phyloP scores from a whole-genome alignment of 495 filamentous ascomycete species.

The Aspergillus incahuasiensis region DNA sequence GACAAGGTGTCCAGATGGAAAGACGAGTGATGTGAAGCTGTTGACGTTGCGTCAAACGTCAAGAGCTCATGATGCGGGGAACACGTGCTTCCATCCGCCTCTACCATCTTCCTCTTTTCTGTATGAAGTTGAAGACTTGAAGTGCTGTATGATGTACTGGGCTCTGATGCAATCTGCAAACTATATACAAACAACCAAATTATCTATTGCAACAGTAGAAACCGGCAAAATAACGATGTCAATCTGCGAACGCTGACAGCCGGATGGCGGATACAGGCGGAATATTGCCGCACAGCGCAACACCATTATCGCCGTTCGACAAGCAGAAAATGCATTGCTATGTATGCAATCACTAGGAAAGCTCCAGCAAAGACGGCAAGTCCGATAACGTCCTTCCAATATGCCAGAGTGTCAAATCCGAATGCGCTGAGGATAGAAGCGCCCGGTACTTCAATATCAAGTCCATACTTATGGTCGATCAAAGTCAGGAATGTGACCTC shows the following conservation, averaged over 20 bases:
- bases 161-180: not conserved
- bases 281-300: not conserved
- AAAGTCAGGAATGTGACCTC: constrained; percentile 89
- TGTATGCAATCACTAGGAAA: constrained; percentile 86
- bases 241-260: not conserved
- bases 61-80: constrained; percentile 25
- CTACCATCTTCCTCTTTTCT: constrained; percentile 3
- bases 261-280: not conserved
- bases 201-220: not conserved
- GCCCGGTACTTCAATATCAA: constrained; percentile 94
- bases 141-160: not conserved
- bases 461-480: constrained; percentile 86
- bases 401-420: constrained; percentile 77
- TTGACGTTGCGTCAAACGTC: not conserved
- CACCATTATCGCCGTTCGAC: constrained; percentile 74
- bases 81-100: constrained; percentile 25
- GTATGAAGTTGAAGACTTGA: not conserved
- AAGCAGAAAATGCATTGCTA: constrained; percentile 87
- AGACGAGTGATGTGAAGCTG: not conserved
- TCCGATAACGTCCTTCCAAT: constrained; percentile 81
- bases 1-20: not conserved
- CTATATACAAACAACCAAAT: not conserved
- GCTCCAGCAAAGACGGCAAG: constrained; percentile 74
- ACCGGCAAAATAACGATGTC: not conserved
- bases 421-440: constrained; percentile 91